A percentile compares a stretch with the other conserved stretches of the same genome.
phyloP scores from a whole-genome alignment of 1,284 basidiomycete species.

The Ceratobasidium sp. region DNA sequence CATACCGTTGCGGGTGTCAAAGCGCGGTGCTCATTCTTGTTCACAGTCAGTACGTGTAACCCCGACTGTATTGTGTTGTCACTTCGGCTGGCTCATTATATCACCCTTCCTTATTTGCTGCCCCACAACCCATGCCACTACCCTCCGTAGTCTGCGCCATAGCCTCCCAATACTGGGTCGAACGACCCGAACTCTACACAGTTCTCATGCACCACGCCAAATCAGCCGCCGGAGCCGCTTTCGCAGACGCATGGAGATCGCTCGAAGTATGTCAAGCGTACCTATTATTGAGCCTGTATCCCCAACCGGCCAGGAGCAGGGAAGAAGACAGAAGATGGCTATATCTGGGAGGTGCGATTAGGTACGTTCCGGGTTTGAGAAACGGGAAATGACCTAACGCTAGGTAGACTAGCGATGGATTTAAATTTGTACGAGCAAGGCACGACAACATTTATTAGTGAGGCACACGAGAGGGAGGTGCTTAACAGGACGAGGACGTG shows the following conservation, averaged over 20 bases:
- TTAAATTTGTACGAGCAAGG: constrained; percentile 81
- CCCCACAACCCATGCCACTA: not conserved
- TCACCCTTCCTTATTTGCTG: not conserved
- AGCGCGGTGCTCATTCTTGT: constrained; percentile 80
- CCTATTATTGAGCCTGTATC: constrained; percentile 80
- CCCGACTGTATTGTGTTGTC: not conserved
- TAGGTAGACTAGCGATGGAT: constrained; percentile 75
- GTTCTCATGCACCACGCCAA: constrained; percentile 89
- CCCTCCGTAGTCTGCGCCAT: constrained; percentile 74
- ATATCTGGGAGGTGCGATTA: constrained; percentile 83
- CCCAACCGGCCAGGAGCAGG: constrained; percentile 81
- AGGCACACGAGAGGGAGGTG: constrained; percentile 79
- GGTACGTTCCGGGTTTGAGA: constrained; percentile 53
- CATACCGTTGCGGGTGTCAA: constrained; percentile 81
- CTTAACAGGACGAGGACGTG: constrained; percentile 83
- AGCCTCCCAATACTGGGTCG: constrained; percentile 75
- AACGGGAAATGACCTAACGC: too few species aligned
- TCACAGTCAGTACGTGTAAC: constrained; percentile 72
- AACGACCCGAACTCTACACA: constrained; percentile 81
- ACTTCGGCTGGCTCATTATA: not conserved
- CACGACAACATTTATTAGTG: constrained; percentile 67
- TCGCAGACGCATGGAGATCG: constrained; percentile 84
- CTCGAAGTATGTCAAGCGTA: constrained; percentile 78
- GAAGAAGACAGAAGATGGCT: constrained; percentile 85
- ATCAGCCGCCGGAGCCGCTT: constrained; percentile 77